Conservation (phyloP, 805 yeast genomes). For the Wickerhamia fluorescens region DNA sequence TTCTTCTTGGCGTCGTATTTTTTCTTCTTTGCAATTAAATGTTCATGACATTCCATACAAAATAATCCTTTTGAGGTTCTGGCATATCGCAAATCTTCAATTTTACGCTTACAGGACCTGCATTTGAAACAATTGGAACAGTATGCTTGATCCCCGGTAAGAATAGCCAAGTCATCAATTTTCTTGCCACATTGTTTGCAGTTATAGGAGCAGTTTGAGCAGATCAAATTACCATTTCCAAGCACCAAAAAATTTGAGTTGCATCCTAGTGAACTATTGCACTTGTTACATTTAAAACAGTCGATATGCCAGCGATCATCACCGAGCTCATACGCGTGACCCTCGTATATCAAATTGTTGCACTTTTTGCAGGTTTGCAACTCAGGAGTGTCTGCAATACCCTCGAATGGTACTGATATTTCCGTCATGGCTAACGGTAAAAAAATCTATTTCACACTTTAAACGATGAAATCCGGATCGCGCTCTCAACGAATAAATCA, state of each 20-base stretch:
- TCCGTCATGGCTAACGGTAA: too few species aligned
- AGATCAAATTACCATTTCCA: slow-evolving; percentile 87
- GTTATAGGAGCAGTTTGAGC: slow-evolving; percentile 86
- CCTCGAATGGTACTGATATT: too few species aligned
- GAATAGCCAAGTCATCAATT: slow-evolving; percentile 87
- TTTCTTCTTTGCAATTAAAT: slow-evolving; percentile 67
- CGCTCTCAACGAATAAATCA: too few species aligned
- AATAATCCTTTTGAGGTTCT: slow-evolving; percentile 88
- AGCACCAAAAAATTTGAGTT: slow-evolving; percentile 84
- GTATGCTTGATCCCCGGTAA: slow-evolving; percentile 93
- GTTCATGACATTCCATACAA: slow-evolving; percentile 89
- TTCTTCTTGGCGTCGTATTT: slow-evolving; percentile 47
- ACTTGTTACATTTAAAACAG: slow-evolving; percentile 86
- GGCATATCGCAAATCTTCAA: slow-evolving; percentile 86
- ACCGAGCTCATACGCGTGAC: slow-evolving; percentile 92
- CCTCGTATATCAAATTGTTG: slow-evolving; percentile 57
- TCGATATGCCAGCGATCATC: slow-evolving; percentile 94
- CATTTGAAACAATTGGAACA: slow-evolving; percentile 88
- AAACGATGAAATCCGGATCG: too few species aligned
- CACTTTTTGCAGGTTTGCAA: slow-evolving; percentile 35
- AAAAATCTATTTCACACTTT: too few species aligned
- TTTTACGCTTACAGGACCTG: slow-evolving; percentile 75
- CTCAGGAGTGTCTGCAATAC: slow-evolving; percentile 3
- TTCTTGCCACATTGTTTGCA: slow-evolving; percentile 81
- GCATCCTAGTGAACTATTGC: slow-evolving; percentile 71